These are phyloP conservation scores for Solanum hybrid DNA, from an alignment of 305 asterid species.

Conservation along the genomic window DNA sequence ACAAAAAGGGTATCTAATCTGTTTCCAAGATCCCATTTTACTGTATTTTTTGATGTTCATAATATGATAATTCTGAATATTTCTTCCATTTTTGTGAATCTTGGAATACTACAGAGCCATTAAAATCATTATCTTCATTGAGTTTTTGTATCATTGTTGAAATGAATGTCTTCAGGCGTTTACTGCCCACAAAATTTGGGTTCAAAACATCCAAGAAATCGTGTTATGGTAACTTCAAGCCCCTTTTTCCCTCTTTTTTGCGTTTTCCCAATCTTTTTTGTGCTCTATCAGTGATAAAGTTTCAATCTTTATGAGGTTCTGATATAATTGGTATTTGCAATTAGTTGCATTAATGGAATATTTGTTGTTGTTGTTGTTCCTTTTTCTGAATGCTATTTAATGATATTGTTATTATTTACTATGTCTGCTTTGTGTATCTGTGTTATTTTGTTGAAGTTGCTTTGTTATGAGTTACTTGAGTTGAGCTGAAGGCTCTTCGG, in stretches of 20 bases:
- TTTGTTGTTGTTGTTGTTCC: not conserved
- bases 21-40: not conserved
- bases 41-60: not conserved
- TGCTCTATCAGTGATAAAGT: not conserved
- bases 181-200: not conserved
- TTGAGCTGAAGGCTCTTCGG: not conserved
- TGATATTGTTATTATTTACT: not conserved
- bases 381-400: not conserved
- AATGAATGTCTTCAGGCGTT: slow-evolving; percentile 12
- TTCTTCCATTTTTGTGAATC: not conserved
- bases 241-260: not conserved
- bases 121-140: not conserved
- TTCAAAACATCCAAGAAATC: not conserved
- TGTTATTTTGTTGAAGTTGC: not conserved
- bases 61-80: not conserved
- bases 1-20: not conserved
- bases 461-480: not conserved
- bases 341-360: not conserved
- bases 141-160: not conserved
- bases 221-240: slow-evolving; percentile 25
- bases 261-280: not conserved
- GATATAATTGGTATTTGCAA: not conserved
- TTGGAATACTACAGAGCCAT: not conserved
- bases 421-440: not conserved
- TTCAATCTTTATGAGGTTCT: not conserved